Base-by-base conservation (phyloP, 768 basidiomycete genomes). In the Hemileccinum impolitum region DNA sequence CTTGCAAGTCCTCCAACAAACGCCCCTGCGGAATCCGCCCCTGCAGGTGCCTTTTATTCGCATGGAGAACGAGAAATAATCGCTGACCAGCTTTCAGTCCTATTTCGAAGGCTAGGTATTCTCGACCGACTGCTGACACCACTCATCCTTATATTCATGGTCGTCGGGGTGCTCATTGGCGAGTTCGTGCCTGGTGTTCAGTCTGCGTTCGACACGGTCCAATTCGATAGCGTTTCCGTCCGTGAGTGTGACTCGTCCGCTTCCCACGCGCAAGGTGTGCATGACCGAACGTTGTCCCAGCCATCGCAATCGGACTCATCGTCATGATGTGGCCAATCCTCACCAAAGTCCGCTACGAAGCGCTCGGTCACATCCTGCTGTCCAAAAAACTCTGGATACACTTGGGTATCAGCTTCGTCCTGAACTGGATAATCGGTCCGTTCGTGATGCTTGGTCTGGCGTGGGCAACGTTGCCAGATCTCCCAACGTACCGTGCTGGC, bases 251-350 rank as follows among this genome's bases (percentile, higher is more conserved):
- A 25, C 17, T 15, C 28, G 28, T 45, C 12, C 11, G 11, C 18
- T 43, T 35, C 9, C 21, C 6, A 26, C 14, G 21, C 15, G 11
- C 18, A 35, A 9, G 14, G 28, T 9, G 1, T 37, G 7, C 30
- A 32, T 21, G 15, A 47, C 17, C 6, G 10, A 31, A 15, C 28
- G 17, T 38, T 7, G 2, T 43, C 30, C 18, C 52, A 92, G 90
- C 89, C 1, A 88, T 92, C 39, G 84, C 84, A 14, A 73, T 91
- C 36, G 91, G 90, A 1, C 78, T 93, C 32, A 78, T 92, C 15
- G 71, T 91, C 44, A 93, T 93, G 81, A 92, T 92, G 86, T 90
- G 87, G 86, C 90, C 89, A 2, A 77, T 84, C 32, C 76, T 85
- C 45, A 81, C 82, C 39, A 84, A 83, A 68, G 84, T 90, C 10